Evolutionary conservation across 495 filamentous ascomycete species (phyloP).

Genomic region (Penicillium goetzii): DNA sequence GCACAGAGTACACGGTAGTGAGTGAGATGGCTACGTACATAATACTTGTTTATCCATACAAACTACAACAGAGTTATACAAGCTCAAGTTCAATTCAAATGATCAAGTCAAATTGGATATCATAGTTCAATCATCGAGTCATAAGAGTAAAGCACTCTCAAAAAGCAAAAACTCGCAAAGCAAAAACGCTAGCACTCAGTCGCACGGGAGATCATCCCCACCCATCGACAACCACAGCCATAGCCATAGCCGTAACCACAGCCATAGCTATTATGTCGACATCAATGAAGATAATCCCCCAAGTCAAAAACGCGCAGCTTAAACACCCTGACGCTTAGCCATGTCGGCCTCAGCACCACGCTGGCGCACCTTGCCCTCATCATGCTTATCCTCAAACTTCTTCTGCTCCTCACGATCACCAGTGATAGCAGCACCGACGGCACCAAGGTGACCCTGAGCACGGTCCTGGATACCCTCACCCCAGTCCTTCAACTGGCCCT

Average conservation of each 20-base stretch:
- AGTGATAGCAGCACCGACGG: constrained; percentile 67
- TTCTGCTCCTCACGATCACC: constrained; percentile 68
- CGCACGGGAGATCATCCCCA: neutral
- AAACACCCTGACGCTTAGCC: constrained; percentile 60
- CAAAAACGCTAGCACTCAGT: neutral
- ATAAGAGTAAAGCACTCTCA: constrained; percentile 16
- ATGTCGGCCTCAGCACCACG: constrained; percentile 84
- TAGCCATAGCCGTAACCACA: neutral
- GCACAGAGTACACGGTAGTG: too few relatives aligned
- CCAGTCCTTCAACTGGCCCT: constrained; percentile 79
- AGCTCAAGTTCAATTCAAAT: neutral
- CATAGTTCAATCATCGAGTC: constrained; percentile 22
- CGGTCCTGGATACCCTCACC: constrained; percentile 73
- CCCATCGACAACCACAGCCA: neutral
- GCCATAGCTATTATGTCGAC: neutral
- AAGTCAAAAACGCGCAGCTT: neutral
- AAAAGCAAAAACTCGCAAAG: constrained; percentile 6
- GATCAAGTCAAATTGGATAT: constrained; percentile 28
- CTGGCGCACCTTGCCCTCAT: constrained; percentile 83
- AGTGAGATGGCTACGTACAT: too few relatives aligned
- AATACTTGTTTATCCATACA: neutral
- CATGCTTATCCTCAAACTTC: constrained; percentile 69
- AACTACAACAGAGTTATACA: neutral
- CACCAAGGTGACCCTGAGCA: constrained; percentile 70
- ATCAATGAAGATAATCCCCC: neutral